Evolutionary conservation across 176 grass and related monocot species (phyloP).

Genomic region (Juncus effusus): DNA sequence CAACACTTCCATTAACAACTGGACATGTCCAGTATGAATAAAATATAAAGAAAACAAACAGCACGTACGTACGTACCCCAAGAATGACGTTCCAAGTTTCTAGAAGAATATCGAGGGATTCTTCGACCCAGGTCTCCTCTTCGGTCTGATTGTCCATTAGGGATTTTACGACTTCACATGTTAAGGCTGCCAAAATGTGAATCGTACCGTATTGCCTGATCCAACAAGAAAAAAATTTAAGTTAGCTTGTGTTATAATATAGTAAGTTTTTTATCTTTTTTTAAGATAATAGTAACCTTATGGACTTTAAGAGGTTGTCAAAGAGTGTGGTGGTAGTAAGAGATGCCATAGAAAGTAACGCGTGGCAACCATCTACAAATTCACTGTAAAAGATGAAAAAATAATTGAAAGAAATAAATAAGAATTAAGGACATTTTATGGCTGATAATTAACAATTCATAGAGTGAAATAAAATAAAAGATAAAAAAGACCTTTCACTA

Average conservation of each 20-base stretch:
- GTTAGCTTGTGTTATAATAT: slow-evolving; percentile 11
- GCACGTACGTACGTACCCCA: slow-evolving; percentile 50
- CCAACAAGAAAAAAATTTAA: slow-evolving; percentile 25
- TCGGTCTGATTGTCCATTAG: slow-evolving; percentile 57
- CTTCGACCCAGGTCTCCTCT: slow-evolving; percentile 84
- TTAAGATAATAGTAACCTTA: slow-evolving; percentile 43
- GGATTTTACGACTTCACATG: slow-evolving; percentile 79
- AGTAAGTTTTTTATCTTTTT: neutral
- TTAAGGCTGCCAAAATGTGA: slow-evolving; percentile 75
- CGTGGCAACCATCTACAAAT: slow-evolving; percentile 92
- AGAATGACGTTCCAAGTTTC: slow-evolving; percentile 96
- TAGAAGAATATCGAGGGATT: slow-evolving; percentile 89
- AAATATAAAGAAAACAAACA: neutral
- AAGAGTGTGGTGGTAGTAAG: slow-evolving; percentile 67
- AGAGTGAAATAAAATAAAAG: slow-evolving; percentile 2
- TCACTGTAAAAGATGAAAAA: slow-evolving; percentile 50
- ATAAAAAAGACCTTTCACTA: slow-evolving; percentile 72
- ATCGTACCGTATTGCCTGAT: slow-evolving; percentile 78
- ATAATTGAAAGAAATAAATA: slow-evolving; percentile 27
- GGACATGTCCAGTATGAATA: slow-evolving; percentile 15
- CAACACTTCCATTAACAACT: slow-evolving; percentile 5
- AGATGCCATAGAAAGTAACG: slow-evolving; percentile 83
- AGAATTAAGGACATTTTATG: slow-evolving; percentile 15
- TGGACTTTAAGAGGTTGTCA: slow-evolving; percentile 76
- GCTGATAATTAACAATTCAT: neutral